Base-by-base conservation (phyloP, 1,139 yeast species). In the Pichia kudriavzevii region DNA sequence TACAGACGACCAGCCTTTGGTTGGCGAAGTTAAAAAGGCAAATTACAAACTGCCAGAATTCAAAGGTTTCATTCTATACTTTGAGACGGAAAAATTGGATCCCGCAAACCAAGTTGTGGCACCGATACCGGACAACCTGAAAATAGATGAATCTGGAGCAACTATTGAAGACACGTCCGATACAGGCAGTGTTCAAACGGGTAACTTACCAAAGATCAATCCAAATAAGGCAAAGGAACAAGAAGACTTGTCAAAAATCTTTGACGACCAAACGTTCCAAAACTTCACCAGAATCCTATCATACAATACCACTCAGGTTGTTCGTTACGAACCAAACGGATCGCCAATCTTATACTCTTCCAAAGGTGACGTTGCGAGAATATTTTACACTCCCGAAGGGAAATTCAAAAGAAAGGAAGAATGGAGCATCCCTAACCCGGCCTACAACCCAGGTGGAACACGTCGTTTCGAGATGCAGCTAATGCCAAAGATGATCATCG, bases 401-500 rank as follows among this genome's bases (percentile, higher is more conserved):
- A 49, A 45, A 38, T 49, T 53, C 10, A 46, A 58, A 26, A 42
- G 56, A 19, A 26, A 32, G 24, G n/a, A 15, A 4, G 53, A 60
- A 32, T 48, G 53, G 33, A 54, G 56, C 16, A 53, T 74, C 10
- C 78, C 82, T 2, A 55, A 53, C 6, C 80, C 82, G 7, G 66
- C 69, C 1, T 72, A 60, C 47, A 74, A 80, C 46, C 88, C 91
- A 2, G 67, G 79, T 0, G 70, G 79, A 1, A 43, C 48, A 7
- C 69, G 94, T 44, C 70, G 69, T 16, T 82, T 85, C 49, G 98
- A 91, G 57, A 62, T 88, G 38, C 98, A 91, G 56, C 59, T 91
- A 38, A 88, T 91, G 97, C 98, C 98, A 5, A 84, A 84, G 55
- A 75, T 88, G 35, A 88, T 91, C 35, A 66, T 84, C 44, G 91